Evolutionary conservation across 768 basidiomycete species (phyloP).

Genomic region (Agrocybe pediades): DNA sequence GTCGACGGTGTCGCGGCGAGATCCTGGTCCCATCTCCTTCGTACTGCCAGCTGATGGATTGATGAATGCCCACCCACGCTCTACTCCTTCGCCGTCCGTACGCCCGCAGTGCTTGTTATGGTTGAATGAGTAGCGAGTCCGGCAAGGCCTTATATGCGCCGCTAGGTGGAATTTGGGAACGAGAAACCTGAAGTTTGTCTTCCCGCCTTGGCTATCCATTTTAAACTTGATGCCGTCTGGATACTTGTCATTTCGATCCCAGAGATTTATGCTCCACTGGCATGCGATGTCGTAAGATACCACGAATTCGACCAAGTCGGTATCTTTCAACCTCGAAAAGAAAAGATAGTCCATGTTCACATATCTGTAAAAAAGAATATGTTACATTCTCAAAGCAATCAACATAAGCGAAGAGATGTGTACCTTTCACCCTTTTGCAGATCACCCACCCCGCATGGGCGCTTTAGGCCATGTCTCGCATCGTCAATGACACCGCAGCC

Average conservation of each 20-base stretch:
- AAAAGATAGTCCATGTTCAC: background rate
- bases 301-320: background rate
- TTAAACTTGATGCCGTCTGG: background rate
- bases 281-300: background rate
- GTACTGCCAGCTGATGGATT: background rate
- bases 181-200: background rate
- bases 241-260: background rate
- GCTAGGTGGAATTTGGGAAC: background rate
- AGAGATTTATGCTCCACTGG: background rate
- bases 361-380: background rate
- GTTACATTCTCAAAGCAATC: background rate
- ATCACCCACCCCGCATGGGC: conserved; percentile 20
- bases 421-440: conserved; percentile 23
- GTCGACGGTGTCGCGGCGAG: background rate
- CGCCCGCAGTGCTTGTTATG: background rate
- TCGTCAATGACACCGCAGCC: conserved; percentile 12
- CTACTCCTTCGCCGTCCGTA: background rate
- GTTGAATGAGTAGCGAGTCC: background rate
- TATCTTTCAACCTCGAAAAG: background rate
- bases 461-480: conserved; percentile 18
- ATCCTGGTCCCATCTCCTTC: background rate
- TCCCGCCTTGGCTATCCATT: background rate
- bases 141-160: background rate
- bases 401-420: too few relatives aligned
- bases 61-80: background rate